Percentiles rank a stretch among this genome's conserved stretches.
Conservation (phyloP, 257 asterid genomes). For the Henckelia pumila region DNA sequence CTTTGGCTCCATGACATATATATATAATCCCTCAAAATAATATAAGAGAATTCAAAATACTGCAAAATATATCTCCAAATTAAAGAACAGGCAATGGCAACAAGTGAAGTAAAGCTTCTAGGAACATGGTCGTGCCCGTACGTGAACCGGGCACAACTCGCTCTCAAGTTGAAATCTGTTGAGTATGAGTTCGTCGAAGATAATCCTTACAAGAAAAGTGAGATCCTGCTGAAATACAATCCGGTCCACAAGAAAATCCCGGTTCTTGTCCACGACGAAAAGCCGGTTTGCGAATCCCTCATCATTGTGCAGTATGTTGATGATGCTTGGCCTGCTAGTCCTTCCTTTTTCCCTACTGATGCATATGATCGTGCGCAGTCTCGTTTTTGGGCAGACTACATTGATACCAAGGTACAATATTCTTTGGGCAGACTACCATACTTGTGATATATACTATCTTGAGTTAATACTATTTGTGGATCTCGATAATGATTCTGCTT, state of each 20-base stretch:
- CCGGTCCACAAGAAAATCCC: conserved; percentile 35
- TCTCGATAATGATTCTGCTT: too few species aligned
- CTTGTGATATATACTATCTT: too few species aligned
- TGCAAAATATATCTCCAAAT: background rate
- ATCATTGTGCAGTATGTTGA: conserved; percentile 37
- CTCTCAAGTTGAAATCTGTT: conserved; percentile 20
- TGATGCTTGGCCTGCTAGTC: conserved; percentile 29
- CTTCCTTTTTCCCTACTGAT: conserved; percentile 31
- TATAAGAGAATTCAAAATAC: too few species aligned
- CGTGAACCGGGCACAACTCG: conserved; percentile 25
- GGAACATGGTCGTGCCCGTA: conserved; percentile 27
- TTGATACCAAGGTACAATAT: conserved; percentile 50
- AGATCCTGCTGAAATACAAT: too few species aligned
- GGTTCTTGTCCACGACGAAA: conserved; percentile 39
- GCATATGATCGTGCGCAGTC: conserved; percentile 35
- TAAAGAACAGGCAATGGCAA: conserved; percentile 10
- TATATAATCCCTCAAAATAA: too few species aligned
- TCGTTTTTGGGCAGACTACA: conserved; percentile 55
- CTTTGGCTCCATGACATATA: too few species aligned
- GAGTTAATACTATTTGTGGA: too few species aligned
- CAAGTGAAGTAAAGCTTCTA: conserved; percentile 23
- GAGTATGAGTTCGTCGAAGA: conserved; percentile 26
- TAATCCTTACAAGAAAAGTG: too few species aligned
- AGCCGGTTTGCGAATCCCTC: conserved; percentile 44
- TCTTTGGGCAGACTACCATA: too few species aligned